Percentiles rank a stretch among this genome's conserved stretches.
These are phyloP conservation scores for Diaporthe humulicola DNA, from an alignment of 2,329 filamentous ascomycete species.

Conservation along the genomic window DNA sequence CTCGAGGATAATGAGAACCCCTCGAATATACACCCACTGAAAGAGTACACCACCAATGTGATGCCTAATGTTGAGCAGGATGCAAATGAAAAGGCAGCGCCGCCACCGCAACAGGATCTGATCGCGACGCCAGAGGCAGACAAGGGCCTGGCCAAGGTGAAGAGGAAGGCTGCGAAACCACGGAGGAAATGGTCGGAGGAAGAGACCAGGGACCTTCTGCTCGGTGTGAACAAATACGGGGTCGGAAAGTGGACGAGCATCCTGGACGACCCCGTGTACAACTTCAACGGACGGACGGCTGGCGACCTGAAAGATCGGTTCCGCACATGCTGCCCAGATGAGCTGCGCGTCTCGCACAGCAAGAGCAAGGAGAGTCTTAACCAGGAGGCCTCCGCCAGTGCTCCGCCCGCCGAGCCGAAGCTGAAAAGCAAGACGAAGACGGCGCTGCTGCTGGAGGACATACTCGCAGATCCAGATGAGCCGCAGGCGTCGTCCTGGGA, in stretches of 20 bases:
- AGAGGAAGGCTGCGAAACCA: constrained; percentile 68
- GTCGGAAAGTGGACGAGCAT: constrained; percentile 77
- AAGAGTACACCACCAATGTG: constrained; percentile 53
- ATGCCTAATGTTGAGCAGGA: constrained; percentile 45
- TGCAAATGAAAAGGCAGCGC: constrained; percentile 33
- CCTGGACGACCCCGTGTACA: constrained; percentile 70
- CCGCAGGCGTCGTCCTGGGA: constrained; percentile 39
- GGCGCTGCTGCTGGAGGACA: constrained; percentile 67
- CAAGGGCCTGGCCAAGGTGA: constrained; percentile 55
- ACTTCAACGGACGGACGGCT: constrained; percentile 71
- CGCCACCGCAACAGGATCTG: constrained; percentile 23
- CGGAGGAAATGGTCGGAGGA: constrained; percentile 75
- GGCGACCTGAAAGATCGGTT: constrained; percentile 77
- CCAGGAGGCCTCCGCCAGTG: constrained; percentile 33
- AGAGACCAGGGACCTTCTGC: constrained; percentile 72
- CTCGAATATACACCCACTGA: constrained; percentile 46
- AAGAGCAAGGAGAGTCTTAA: constrained; percentile 42
- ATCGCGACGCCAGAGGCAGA: constrained; percentile 48
- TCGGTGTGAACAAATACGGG: constrained; percentile 73
- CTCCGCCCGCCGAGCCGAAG: constrained; percentile 27
- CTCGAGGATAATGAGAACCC: constrained; percentile 64
- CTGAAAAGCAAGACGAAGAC: constrained; percentile 58
- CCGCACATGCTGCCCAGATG: constrained; percentile 74
- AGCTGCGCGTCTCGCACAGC: constrained; percentile 61
- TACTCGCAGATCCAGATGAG: constrained; percentile 64